Evolutionary conservation across 2,329 filamentous ascomycete genomes (phyloP).

Genomic region (Hypoxylon sp.): DNA sequence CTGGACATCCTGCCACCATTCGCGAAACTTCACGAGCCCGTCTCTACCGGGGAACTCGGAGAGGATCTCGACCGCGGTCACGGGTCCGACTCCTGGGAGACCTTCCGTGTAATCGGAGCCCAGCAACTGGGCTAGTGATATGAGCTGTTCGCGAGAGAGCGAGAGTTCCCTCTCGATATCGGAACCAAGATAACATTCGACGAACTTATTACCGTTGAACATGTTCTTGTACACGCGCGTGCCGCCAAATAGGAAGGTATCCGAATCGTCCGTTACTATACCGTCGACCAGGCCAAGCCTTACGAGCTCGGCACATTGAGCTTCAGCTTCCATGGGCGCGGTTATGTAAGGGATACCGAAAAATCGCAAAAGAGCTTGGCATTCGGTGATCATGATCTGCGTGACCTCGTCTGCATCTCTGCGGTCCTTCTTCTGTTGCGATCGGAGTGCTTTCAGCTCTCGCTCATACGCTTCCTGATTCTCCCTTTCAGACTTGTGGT

Average conservation of each 20-base stretch:
- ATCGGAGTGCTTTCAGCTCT: slow-evolving; percentile 86
- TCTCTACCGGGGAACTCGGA: slow-evolving; percentile 80
- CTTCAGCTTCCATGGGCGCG: slow-evolving; percentile 98
- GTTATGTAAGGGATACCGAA: slow-evolving; percentile 98
- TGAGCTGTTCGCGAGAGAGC: slow-evolving; percentile 86
- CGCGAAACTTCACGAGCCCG: slow-evolving; percentile 79
- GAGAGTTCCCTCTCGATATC: slow-evolving; percentile 93
- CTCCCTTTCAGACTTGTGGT: slow-evolving; percentile 77
- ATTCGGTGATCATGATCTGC: slow-evolving; percentile 94
- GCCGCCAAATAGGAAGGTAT: slow-evolving; percentile 96
- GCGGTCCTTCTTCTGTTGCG: slow-evolving; percentile 96
- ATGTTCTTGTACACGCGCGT: slow-evolving; percentile 99
- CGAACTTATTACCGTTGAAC: slow-evolving; percentile 98
- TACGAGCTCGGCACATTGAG: slow-evolving; percentile 94
- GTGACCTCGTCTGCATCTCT: slow-evolving; percentile 97
- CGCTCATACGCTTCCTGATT: slow-evolving; percentile 85
- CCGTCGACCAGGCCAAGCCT: slow-evolving; percentile 90
- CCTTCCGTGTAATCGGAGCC: slow-evolving; percentile 97
- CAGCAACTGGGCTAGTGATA: slow-evolving; percentile 88
- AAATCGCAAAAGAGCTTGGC: slow-evolving; percentile 87
- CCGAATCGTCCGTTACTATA: slow-evolving; percentile 96
- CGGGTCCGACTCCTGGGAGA: slow-evolving; percentile 88
- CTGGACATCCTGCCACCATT: slow-evolving; percentile 90
- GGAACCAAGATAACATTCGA: slow-evolving; percentile 89
- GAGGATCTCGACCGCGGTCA: slow-evolving; percentile 93